Conservation (phyloP, 768 basidiomycete species). For the Lactarius hatsudake region DNA sequence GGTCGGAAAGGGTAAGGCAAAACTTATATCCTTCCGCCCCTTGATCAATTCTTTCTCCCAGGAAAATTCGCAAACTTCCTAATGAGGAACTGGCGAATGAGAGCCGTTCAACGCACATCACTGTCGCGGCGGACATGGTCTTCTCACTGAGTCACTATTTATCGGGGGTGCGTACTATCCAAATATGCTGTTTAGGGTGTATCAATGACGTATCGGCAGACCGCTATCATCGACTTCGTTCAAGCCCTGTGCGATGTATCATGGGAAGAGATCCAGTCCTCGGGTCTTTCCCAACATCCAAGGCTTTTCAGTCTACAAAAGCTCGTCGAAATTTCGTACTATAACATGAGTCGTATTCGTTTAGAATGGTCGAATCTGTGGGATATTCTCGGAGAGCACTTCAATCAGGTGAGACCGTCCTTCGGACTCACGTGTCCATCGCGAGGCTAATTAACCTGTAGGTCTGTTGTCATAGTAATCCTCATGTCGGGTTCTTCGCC, state of each 20-base stretch:
- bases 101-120: constrained; percentile 96
- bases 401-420: constrained; percentile 75
- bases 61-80: constrained; percentile 58
- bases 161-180: constrained; percentile 70
- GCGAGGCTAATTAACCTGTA: constrained; percentile 35
- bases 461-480: constrained; percentile 99
- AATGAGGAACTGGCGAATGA: constrained; percentile 96
- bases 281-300: constrained; percentile 89
- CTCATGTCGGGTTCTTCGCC: constrained; percentile 94
- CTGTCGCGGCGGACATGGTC: constrained; percentile 98
- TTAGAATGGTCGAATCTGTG: constrained; percentile 98
- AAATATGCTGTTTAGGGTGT: background rate
- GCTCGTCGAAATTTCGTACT: constrained; percentile 98
- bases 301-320: constrained; percentile 97
- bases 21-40: background rate
- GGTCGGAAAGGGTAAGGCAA: constrained; percentile 73
- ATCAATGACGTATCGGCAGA: constrained; percentile 44
- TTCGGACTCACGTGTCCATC: background rate
- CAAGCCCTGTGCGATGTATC: constrained; percentile 94
- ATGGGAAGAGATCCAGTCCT: constrained; percentile 99
- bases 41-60: constrained; percentile 25
- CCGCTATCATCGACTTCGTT: constrained; percentile 97
- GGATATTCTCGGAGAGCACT: constrained; percentile 97
- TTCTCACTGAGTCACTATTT: constrained; percentile 94
- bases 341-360: constrained; percentile 98